Evolutionary conservation across 805 yeast species (phyloP).

Genomic region (Candida silvicultrix): DNA sequence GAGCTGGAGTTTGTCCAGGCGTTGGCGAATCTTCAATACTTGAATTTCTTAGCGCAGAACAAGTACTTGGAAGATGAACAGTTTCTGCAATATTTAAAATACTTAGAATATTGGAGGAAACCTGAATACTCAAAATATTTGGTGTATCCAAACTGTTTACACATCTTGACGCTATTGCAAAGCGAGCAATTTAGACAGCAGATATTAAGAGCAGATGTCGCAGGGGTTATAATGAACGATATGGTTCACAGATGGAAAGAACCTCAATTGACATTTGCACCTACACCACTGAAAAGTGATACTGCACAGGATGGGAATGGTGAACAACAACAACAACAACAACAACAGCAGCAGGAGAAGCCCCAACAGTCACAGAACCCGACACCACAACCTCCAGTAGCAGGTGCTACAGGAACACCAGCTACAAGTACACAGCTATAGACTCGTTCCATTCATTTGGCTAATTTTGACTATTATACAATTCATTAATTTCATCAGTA

Average conservation of each 20-base stretch:
- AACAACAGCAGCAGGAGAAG: no score
- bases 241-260: conserved; percentile 65
- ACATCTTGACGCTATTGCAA: conserved; percentile 50
- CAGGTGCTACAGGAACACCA: not conserved
- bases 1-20: conserved; percentile 94
- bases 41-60: conserved; percentile 81
- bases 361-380: not conserved
- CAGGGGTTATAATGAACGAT: conserved; percentile 60
- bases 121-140: conserved; percentile 65
- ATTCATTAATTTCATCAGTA: conserved; percentile 15
- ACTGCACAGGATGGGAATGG: not conserved
- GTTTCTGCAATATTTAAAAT: conserved; percentile 70
- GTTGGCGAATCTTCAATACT: conserved; percentile 81
- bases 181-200: conserved; percentile 46
- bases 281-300: conserved; percentile 15
- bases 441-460: not conserved
- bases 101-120: conserved; percentile 79
- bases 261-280: conserved; percentile 18
- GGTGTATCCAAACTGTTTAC: conserved; percentile 85
- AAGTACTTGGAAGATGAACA: conserved; percentile 64
- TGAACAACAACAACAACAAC: not conserved
- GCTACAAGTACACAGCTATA: not conserved
- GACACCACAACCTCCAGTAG: not conserved
- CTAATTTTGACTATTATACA: conserved; percentile 14
- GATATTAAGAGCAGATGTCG: conserved; percentile 49